Evolutionary conservation across 2,329 filamentous ascomycete species (phyloP).

Genomic region (Aureobasidium sp.): DNA sequence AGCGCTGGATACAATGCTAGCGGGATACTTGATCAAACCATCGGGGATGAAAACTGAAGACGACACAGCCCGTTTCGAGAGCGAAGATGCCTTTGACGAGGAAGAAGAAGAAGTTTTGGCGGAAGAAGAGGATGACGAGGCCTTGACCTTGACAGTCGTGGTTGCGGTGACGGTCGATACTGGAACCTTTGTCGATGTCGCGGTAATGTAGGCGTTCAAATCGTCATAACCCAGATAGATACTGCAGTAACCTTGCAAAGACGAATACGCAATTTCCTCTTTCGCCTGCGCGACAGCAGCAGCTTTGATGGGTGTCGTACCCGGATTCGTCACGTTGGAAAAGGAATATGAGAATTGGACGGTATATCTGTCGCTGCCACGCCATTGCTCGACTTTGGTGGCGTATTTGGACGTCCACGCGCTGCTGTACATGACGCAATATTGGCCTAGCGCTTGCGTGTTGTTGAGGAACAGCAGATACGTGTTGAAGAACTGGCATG

Average conservation of each 20-base stretch:
- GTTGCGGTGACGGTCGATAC: not conserved
- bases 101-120: not conserved
- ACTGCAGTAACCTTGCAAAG: slow-evolving; percentile 1
- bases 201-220: not conserved
- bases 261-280: slow-evolving; percentile 8
- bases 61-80: not conserved
- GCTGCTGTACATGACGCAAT: slow-evolving; percentile 19
- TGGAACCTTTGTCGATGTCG: not conserved
- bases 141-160: not conserved
- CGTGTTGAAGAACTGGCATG: slow-evolving; percentile 14
- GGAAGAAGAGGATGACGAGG: not conserved
- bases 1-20: slow-evolving; percentile 17
- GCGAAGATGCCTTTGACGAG: not conserved
- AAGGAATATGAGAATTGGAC: slow-evolving; percentile 16
- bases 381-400: slow-evolving; percentile 19
- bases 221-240: not conserved
- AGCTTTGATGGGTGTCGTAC: slow-evolving; percentile 4
- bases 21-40: slow-evolving; percentile 18
- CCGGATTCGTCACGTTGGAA: slow-evolving; percentile 4
- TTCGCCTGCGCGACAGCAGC: slow-evolving; percentile 19
- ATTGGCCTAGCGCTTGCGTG: slow-evolving; percentile 8
- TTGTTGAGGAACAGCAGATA: slow-evolving; percentile 9
- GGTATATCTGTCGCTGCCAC: slow-evolving; percentile 17
- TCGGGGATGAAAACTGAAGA: slow-evolving; percentile 5
- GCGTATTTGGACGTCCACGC: slow-evolving; percentile 19